Evolutionary conservation across 2,329 filamentous ascomycete species (phyloP).

Genomic region (Podosphaera leucotricha): DNA sequence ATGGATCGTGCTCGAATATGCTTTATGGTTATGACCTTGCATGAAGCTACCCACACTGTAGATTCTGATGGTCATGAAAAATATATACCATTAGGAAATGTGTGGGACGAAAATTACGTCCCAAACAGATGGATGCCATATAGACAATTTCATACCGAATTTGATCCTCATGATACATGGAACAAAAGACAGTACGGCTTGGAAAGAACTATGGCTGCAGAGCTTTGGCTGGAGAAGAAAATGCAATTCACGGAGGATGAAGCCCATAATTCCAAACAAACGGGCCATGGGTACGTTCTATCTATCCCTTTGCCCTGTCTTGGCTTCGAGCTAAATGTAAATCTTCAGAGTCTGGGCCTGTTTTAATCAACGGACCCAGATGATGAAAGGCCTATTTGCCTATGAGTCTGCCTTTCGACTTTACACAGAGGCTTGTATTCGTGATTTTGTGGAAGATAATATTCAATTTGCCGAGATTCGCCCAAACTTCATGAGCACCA

Average conservation of each 20-base stretch:
- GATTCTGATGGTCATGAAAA: slow-evolving; percentile 7
- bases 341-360: slow-evolving; percentile 25
- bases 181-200: slow-evolving; percentile 4
- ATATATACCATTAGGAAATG: slow-evolving; percentile 15
- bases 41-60: slow-evolving; percentile 12
- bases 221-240: slow-evolving; percentile 35
- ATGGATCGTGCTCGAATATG: slow-evolving; percentile 10
- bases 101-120: slow-evolving; percentile 28
- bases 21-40: slow-evolving; percentile 13
- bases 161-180: slow-evolving; percentile 15
- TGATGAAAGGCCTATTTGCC: slow-evolving; percentile 50
- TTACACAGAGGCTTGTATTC: slow-evolving; percentile 35
- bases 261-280: slow-evolving; percentile 26
- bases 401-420: slow-evolving; percentile 36
- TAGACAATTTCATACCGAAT: slow-evolving; percentile 19
- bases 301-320: not conserved
- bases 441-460: slow-evolving; percentile 37
- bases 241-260: slow-evolving; percentile 38
- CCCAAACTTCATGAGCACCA: slow-evolving; percentile 40
- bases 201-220: slow-evolving; percentile 15
- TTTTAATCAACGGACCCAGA: slow-evolving; percentile 47
- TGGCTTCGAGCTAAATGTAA: slow-evolving; percentile 4
- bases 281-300: slow-evolving; percentile 26
- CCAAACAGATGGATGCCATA: slow-evolving; percentile 23
- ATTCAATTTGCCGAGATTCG: slow-evolving; percentile 51